Conservation (phyloP, 768 basidiomycete species). For the Lactarius hengduanensis region DNA sequence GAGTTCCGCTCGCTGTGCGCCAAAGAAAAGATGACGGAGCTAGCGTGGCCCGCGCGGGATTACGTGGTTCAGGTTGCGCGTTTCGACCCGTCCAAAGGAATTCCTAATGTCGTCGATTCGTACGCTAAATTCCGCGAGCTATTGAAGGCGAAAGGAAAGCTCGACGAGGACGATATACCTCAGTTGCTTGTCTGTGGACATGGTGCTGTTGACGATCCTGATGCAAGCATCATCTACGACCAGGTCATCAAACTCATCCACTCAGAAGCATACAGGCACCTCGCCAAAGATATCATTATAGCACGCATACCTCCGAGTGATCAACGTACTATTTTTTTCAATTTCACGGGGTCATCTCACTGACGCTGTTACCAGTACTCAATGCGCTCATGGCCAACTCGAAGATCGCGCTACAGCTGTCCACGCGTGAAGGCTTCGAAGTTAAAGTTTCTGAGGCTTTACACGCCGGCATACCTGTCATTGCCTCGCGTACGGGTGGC, state of each 20-base stretch:
- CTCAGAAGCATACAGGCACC: slow-evolving; percentile 34
- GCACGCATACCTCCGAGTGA: slow-evolving; percentile 79
- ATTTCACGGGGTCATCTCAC: neutral
- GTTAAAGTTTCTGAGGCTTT: slow-evolving; percentile 97
- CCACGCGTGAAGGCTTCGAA: slow-evolving; percentile 93
- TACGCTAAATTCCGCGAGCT: slow-evolving; percentile 80
- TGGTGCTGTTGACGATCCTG: slow-evolving; percentile 92
- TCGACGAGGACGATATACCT: slow-evolving; percentile 54
- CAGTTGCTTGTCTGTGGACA: slow-evolving; percentile 86
- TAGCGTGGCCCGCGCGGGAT: slow-evolving; percentile 76
- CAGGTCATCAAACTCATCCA: slow-evolving; percentile 62
- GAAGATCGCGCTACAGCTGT: slow-evolving; percentile 87
- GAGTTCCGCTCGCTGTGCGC: slow-evolving; percentile 76
- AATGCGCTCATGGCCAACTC: slow-evolving; percentile 88
- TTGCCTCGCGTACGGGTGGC: slow-evolving; percentile 84
- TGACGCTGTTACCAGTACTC: slow-evolving; percentile 50
- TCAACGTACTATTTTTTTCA: slow-evolving; percentile 53
- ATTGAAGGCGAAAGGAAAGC: slow-evolving; percentile 44
- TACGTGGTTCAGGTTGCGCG: slow-evolving; percentile 93
- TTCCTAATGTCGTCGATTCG: slow-evolving; percentile 81
- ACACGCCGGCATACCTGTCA: slow-evolving; percentile 83
- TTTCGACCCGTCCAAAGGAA: slow-evolving; percentile 88
- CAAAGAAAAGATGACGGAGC: slow-evolving; percentile 79
- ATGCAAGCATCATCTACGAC: slow-evolving; percentile 90
- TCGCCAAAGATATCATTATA: slow-evolving; percentile 43